These are phyloP conservation scores for Alternaria conjuncta DNA, from an alignment of 2,329 filamentous ascomycete species.

Conservation along the genomic window DNA sequence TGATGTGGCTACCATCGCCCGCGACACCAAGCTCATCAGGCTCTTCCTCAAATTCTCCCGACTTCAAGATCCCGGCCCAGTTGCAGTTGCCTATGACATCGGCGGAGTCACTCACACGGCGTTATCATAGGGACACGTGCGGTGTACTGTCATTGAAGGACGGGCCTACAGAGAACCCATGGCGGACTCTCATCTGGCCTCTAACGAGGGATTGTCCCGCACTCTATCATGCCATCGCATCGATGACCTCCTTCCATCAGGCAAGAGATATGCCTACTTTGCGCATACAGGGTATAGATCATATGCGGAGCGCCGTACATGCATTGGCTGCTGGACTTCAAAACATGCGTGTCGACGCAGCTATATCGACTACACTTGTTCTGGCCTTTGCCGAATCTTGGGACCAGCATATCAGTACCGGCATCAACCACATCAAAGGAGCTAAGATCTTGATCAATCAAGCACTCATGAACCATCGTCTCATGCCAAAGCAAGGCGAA, in stretches of 20 bases:
- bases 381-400: slow-evolving; percentile 74
- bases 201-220: slow-evolving; percentile 68
- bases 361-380: slow-evolving; percentile 72
- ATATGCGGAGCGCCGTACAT: slow-evolving; percentile 70
- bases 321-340: slow-evolving; percentile 65
- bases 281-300: slow-evolving; percentile 68
- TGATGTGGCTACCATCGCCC: slow-evolving; percentile 49
- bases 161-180: slow-evolving; percentile 72
- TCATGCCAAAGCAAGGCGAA: slow-evolving; percentile 49
- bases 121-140: slow-evolving; percentile 71
- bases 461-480: slow-evolving; percentile 59
- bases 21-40: slow-evolving; percentile 43
- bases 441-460: slow-evolving; percentile 69
- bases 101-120: slow-evolving; percentile 66
- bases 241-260: slow-evolving; percentile 73
- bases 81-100: slow-evolving; percentile 60
- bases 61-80: slow-evolving; percentile 47
- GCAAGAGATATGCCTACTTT: slow-evolving; percentile 64
- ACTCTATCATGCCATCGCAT: slow-evolving; percentile 71
- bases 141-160: slow-evolving; percentile 75
- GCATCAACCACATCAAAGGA: slow-evolving; percentile 72
- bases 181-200: slow-evolving; percentile 74
- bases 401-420: slow-evolving; percentile 72
- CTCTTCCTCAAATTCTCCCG: slow-evolving; percentile 38
- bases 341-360: slow-evolving; percentile 68